phyloP scores from a whole-genome alignment of 2,329 filamentous ascomycete genomes.

The Drechslerella coelobrocha region DNA sequence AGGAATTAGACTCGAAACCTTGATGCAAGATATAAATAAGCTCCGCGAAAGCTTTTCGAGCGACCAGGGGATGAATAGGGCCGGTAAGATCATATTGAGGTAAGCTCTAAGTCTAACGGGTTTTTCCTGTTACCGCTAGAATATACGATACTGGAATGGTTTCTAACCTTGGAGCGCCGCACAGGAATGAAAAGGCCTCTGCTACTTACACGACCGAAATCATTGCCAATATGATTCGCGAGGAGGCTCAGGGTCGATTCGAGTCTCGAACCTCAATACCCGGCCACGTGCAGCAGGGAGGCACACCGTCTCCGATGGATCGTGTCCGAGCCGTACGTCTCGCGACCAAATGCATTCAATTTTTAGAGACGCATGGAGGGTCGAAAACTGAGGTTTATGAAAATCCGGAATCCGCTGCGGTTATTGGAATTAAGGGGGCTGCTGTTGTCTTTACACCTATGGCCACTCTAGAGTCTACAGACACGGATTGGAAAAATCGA shows the following conservation, averaged over 20 bases:
- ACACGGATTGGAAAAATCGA: slow-evolving; percentile 92
- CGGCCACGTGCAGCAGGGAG: slow-evolving; percentile 92
- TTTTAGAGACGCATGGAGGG: slow-evolving; percentile 78
- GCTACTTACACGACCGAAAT: slow-evolving; percentile 89
- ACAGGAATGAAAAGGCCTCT: slow-evolving; percentile 83
- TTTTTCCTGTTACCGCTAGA: background rate
- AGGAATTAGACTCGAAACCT: slow-evolving; percentile 90
- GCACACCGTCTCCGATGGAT: slow-evolving; percentile 93
- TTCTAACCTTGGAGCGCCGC: slow-evolving; percentile 3
- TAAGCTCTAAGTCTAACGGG: slow-evolving; percentile 28
- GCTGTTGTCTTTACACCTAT: slow-evolving; percentile 87
- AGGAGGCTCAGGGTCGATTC: slow-evolving; percentile 89
- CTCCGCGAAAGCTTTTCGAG: slow-evolving; percentile 82
- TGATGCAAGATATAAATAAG: slow-evolving; percentile 86
- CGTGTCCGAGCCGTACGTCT: slow-evolving; percentile 88
- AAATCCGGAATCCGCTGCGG: slow-evolving; percentile 73
- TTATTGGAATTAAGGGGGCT: slow-evolving; percentile 92
- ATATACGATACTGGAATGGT: background rate
- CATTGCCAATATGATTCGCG: slow-evolving; percentile 92
- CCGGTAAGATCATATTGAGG: slow-evolving; percentile 85
- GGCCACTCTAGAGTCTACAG: slow-evolving; percentile 77
- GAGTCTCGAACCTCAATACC: slow-evolving; percentile 91
- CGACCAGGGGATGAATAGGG: slow-evolving; percentile 85
- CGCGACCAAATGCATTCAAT: slow-evolving; percentile 91
- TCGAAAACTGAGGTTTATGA: slow-evolving; percentile 71